Conservation (phyloP, 169 alveolate genomes). For the Eimeria brunetti region DNA sequence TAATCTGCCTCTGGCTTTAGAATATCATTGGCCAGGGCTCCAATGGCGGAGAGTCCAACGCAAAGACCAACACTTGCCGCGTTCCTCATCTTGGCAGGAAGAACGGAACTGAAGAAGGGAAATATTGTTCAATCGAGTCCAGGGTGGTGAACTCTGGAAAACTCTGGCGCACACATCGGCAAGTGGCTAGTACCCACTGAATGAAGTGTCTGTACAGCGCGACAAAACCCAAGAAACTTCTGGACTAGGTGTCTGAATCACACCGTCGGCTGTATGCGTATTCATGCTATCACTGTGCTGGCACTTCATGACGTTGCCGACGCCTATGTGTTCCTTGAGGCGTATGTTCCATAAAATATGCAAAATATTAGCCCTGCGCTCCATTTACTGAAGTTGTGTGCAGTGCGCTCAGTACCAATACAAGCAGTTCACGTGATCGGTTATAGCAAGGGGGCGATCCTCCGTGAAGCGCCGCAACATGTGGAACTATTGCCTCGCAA, state of each 20-base stretch:
- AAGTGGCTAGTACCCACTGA: conserved; percentile 1
- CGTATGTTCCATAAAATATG: not conserved
- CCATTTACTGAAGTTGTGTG: not conserved
- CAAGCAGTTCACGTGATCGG: not conserved
- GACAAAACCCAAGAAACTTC: not conserved
- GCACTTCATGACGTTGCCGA: not conserved
- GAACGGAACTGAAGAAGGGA: conserved; percentile 71
- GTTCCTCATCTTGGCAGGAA: conserved; percentile 73
- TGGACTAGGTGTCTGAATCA: not conserved
- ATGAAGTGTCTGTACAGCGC: conserved; percentile 41
- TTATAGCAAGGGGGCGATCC: not conserved
- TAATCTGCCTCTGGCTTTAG: conserved; percentile 82
- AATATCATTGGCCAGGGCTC: conserved; percentile 54
- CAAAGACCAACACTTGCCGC: conserved; percentile 67
- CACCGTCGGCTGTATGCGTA: not conserved
- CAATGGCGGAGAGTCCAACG: conserved; percentile 67
- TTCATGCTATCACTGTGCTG: not conserved
- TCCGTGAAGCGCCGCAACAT: not conserved
- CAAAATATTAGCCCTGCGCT: not conserved
- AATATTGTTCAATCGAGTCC: conserved; percentile 60
- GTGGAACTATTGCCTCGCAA: not conserved
- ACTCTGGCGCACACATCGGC: conserved; percentile 57
- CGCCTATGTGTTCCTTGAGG: not conserved
- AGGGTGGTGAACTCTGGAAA: conserved; percentile 76
- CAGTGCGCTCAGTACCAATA: not conserved